Evolutionary conservation across 768 basidiomycete genomes (phyloP).

Genomic region (Lactarius sp.): DNA sequence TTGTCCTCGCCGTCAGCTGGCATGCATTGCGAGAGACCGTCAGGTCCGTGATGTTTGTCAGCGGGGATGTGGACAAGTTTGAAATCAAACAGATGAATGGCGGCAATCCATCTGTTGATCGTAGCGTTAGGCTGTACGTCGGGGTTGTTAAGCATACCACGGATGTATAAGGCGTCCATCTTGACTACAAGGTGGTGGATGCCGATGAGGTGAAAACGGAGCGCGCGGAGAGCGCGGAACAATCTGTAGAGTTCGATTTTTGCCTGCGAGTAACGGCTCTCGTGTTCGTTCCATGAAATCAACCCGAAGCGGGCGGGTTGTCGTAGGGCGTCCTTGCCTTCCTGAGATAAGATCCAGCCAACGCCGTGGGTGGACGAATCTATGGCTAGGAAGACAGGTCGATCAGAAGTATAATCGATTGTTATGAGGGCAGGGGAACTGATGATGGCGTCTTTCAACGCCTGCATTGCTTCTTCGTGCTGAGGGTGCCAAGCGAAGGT

Average conservation of each 20-base stretch:
- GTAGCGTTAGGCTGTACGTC: conserved; percentile 36
- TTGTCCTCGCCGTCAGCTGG: neutral
- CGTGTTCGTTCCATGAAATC: conserved; percentile 27
- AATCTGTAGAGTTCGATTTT: no score
- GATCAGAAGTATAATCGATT: conserved; percentile 9
- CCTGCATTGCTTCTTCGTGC: neutral
- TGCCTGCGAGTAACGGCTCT: no score
- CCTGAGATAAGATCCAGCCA: conserved; percentile 31
- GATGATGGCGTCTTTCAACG: neutral
- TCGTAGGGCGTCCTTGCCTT: conserved; percentile 19
- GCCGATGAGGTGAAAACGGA: no score
- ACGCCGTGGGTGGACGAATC: conserved; percentile 30
- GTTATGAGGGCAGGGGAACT: no score
- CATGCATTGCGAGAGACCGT: conserved; percentile 30
- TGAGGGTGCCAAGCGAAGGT: neutral
- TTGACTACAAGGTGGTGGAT: no score
- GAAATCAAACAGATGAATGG: conserved; percentile 33
- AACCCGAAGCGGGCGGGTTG: conserved; percentile 32
- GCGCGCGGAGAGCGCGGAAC: no score
- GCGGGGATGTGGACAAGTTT: conserved; percentile 35
- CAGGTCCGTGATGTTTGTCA: conserved; percentile 34
- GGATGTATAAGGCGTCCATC: conserved; percentile 30
- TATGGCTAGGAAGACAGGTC: no score
- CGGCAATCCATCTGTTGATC: conserved; percentile 32
- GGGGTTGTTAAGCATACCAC: conserved; percentile 39